Conservation (phyloP, 2,329 filamentous ascomycete genomes). For the Cladosporium sp. region DNA sequence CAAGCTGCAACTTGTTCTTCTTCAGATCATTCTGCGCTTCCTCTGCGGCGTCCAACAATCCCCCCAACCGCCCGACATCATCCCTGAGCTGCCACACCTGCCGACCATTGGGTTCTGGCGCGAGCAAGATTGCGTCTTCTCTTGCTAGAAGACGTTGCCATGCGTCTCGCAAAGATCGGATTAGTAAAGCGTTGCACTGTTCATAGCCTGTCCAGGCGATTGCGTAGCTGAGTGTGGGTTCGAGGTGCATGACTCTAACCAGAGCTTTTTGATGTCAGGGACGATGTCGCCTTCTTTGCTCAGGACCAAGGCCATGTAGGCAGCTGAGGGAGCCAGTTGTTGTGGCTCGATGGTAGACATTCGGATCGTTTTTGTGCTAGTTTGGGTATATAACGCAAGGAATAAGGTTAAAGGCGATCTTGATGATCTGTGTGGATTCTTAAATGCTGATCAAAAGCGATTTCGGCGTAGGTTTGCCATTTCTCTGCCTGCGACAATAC, state of each 20-base stretch:
- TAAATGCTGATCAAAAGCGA: neutral
- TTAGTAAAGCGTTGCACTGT: neutral
- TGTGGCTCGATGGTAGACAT: neutral
- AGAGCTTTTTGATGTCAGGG: neutral
- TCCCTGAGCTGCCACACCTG: neutral
- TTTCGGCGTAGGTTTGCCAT: neutral
- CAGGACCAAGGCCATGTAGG: constrained; percentile 7
- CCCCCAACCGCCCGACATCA: neutral
- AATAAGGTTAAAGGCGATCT: neutral
- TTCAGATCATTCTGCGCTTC: neutral
- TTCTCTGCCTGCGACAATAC: neutral
- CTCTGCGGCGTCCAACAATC: neutral
- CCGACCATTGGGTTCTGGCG: neutral
- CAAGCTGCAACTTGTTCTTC: neutral
- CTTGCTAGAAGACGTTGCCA: neutral
- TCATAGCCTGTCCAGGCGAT: constrained; percentile 8
- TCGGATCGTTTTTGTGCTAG: neutral
- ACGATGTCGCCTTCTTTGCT: constrained; percentile 1
- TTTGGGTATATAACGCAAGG: neutral
- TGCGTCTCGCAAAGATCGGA: neutral
- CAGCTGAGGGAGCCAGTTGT: constrained; percentile 1
- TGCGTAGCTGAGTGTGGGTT: constrained; percentile 7
- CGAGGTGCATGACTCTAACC: constrained; percentile 1
- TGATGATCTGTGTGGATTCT: neutral
- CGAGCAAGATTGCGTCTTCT: neutral